phyloP scores from a whole-genome alignment of 306 rosid species.

The Gynostemma pentaphyllum region DNA sequence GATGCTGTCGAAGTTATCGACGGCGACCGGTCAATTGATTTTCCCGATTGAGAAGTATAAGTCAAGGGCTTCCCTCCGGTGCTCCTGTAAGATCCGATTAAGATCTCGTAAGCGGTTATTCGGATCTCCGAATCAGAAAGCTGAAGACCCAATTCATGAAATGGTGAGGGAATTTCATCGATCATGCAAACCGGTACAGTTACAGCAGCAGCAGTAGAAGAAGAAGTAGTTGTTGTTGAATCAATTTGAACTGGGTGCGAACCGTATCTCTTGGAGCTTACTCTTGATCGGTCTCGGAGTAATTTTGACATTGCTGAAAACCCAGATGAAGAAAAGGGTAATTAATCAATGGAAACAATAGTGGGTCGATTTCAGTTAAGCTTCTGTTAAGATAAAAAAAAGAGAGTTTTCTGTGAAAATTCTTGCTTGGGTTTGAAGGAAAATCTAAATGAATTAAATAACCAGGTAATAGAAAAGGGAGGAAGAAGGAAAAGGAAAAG shows the following conservation, averaged over 20 bases:
- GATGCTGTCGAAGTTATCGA: slow-evolving; percentile 26
- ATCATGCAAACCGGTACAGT: slow-evolving; percentile 49
- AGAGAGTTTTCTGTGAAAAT: neutral
- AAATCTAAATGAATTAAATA: neutral
- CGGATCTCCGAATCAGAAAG: slow-evolving; percentile 69
- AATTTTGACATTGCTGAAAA: slow-evolving; percentile 31
- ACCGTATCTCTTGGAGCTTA: slow-evolving; percentile 27
- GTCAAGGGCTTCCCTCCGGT: slow-evolving; percentile 71
- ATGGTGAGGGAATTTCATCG: slow-evolving; percentile 53
- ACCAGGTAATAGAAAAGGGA: neutral
- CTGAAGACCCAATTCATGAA: slow-evolving; percentile 29
- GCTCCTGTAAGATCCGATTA: slow-evolving; percentile 70
- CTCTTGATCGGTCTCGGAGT: slow-evolving; percentile 33
- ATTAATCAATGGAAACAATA: slow-evolving; percentile 3
- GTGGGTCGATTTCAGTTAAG: slow-evolving; percentile 5
- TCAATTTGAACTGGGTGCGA: neutral
- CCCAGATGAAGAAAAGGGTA: neutral
- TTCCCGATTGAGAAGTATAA: slow-evolving; percentile 71
- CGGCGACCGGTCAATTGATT: slow-evolving; percentile 30
- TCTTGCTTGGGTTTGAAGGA: slow-evolving; percentile 7
- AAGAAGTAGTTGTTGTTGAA: neutral
- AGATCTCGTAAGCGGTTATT: slow-evolving; percentile 83
- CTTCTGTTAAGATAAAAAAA: neutral
- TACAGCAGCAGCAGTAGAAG: neutral
- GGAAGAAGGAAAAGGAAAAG: too few species aligned